Conservation (phyloP, 208 protist genomes). For the Crithidia fasciculata region DNA sequence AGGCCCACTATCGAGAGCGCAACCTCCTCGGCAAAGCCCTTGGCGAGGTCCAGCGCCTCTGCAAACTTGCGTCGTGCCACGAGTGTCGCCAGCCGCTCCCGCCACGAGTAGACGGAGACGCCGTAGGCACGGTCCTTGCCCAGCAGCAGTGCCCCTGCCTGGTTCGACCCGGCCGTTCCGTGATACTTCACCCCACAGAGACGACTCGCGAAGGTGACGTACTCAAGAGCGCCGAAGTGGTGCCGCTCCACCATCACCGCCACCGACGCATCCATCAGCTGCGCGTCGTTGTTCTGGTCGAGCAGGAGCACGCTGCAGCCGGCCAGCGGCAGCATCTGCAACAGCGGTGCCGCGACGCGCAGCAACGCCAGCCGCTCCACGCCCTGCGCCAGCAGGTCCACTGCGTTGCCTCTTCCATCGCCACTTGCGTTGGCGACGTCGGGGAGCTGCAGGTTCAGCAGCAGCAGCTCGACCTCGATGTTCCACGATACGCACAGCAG, state of each 20-base stretch:
- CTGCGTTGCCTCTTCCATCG: background rate
- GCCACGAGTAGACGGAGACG: constrained; percentile 70
- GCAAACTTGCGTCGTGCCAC: constrained; percentile 42
- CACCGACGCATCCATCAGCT: constrained; percentile 62
- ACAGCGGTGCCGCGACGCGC: constrained; percentile 39
- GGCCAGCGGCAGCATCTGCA: constrained; percentile 48
- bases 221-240: constrained; percentile 40
- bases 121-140: constrained; percentile 43
- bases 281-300: constrained; percentile 44
- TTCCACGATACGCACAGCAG: constrained; percentile 65
- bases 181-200: constrained; percentile 42
- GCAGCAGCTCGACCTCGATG: constrained; percentile 62
- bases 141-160: constrained; percentile 40
- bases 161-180: constrained; percentile 42
- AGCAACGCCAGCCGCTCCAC: constrained; percentile 43
- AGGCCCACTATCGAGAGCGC: constrained; percentile 67
- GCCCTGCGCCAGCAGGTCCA: constrained; percentile 19
- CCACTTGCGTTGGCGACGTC: background rate
- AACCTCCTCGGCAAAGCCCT: constrained; percentile 64
- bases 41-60: constrained; percentile 68
- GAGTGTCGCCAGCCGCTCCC: constrained; percentile 59
- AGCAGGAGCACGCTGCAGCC: constrained; percentile 48
- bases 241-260: constrained; percentile 64
- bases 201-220: constrained; percentile 35
- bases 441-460: constrained; percentile 35